A percentile compares a stretch with the other conserved stretches of the same genome.
Conservation (phyloP, 805 yeast species). For the Starmerella sirachaensis region DNA sequence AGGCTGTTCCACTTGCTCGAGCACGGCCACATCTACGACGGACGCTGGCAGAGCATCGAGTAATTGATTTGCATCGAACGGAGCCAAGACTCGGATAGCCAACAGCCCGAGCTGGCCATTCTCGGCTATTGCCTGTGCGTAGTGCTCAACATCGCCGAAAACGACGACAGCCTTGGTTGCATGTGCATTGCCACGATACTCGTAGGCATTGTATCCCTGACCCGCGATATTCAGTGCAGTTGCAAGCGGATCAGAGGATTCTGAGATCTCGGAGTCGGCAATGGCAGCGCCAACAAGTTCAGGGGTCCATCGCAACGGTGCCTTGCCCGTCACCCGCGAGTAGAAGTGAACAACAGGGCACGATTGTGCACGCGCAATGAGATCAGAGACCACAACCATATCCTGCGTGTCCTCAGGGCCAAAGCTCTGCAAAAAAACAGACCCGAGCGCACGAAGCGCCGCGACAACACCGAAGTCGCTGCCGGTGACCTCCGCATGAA, state of each 20-base stretch:
- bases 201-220: conserved; percentile 32
- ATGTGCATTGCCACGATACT: conserved; percentile 32
- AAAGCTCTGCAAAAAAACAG: conserved; percentile 57
- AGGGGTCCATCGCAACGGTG: conserved; percentile 20
- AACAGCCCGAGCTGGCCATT: conserved; percentile 35
- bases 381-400: conserved; percentile 46
- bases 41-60: conserved; percentile 41
- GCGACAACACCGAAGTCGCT: conserved; percentile 59
- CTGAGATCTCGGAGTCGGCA: conserved; percentile 11
- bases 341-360: conserved; percentile 66
- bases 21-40: conserved; percentile 44
- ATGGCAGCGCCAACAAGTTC: conserved; percentile 21
- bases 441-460: conserved; percentile 60
- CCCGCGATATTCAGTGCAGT: conserved; percentile 29
- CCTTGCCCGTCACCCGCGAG: conserved; percentile 18
- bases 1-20: conserved; percentile 48
- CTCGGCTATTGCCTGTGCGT: conserved; percentile 33
- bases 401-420: conserved; percentile 41
- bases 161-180: conserved; percentile 46
- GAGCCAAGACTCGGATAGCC: conserved; percentile 56
- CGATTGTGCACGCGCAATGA: conserved; percentile 38
- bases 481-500: conserved; percentile 20
- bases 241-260: conserved; percentile 12
- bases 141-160: conserved; percentile 42
- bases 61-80: conserved; percentile 49